These are phyloP conservation scores for Platanthera zijinensis DNA, from an alignment of 106 monocot species.

Conservation along the genomic window DNA sequence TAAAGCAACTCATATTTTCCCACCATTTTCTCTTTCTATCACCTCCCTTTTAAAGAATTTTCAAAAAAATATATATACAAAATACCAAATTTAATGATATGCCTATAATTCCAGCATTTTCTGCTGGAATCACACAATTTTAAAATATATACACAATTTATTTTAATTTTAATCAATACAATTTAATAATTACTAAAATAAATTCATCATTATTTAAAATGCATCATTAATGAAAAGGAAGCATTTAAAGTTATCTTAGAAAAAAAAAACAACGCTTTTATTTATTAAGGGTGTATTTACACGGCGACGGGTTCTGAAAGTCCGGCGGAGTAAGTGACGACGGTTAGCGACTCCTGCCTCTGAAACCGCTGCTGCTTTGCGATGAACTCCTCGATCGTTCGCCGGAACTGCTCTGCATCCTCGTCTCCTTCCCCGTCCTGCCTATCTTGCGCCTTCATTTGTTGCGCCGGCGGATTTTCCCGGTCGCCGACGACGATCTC, in stretches of 20 bases:
- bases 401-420: constrained; percentile 49
- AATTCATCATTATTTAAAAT: no score
- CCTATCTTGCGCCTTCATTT: not conserved
- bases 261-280: no score
- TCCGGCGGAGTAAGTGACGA: constrained; percentile 11
- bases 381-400: constrained; percentile 54
- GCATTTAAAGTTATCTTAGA: no score
- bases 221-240: no score
- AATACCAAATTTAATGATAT: no score
- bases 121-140: not conserved
- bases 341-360: constrained; percentile 39
- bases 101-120: no score
- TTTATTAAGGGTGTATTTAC: not conserved
- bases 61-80: not conserved
- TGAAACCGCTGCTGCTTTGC: constrained; percentile 57
- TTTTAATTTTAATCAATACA: no score
- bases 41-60: not conserved
- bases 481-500: constrained; percentile 10
- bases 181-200: no score
- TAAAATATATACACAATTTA: no score
- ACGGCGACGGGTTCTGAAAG: constrained; percentile 3
- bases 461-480: not conserved
- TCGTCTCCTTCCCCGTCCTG: constrained; percentile 17
- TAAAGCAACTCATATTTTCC: not conserved
- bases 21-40: not conserved